phyloP scores from a whole-genome alignment of 164 flowering plant genomes.

The Vitis amurensis region DNA sequence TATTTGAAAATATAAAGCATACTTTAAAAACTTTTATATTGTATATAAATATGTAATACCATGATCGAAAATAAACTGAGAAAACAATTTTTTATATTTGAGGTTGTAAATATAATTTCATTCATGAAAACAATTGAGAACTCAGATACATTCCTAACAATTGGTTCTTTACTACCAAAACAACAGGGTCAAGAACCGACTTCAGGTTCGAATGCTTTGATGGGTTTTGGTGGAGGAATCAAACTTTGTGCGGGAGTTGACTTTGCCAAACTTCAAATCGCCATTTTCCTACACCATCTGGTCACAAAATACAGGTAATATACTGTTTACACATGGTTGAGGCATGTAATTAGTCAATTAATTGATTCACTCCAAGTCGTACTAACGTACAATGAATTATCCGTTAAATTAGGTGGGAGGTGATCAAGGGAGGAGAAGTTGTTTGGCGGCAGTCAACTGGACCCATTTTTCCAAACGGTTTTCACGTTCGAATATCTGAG shows the following conservation, averaged over 20 bases:
- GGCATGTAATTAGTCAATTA: no score
- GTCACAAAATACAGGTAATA: slow-evolving; percentile 60
- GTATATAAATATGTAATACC: no score
- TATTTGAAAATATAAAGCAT: no score
- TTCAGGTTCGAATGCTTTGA: slow-evolving; percentile 55
- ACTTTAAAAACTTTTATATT: no score
- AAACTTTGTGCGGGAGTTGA: slow-evolving; percentile 72
- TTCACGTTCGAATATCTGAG: slow-evolving; percentile 51
- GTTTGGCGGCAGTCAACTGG: slow-evolving; percentile 70
- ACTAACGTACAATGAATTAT: no score
- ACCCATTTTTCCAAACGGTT: slow-evolving; percentile 80
- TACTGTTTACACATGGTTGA: no score
- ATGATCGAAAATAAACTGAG: no score
- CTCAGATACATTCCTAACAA: no score
- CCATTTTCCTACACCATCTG: slow-evolving; percentile 60
- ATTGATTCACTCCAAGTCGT: no score
- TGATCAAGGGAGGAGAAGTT: slow-evolving; percentile 74
- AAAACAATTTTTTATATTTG: no score
- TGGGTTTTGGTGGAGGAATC: slow-evolving; percentile 80
- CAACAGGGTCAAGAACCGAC: slow-evolving; percentile 39
- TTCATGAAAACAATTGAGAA: no score
- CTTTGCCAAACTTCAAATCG: slow-evolving; percentile 67
- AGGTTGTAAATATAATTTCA: no score
- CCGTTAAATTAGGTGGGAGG: slow-evolving; percentile 48
- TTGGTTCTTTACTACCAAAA: not conserved